Percentiles rank a stretch among this genome's conserved stretches.
Evolutionary conservation across 2,329 filamentous ascomycete genomes (phyloP).

Genomic region (Colletotrichum karsti): DNA sequence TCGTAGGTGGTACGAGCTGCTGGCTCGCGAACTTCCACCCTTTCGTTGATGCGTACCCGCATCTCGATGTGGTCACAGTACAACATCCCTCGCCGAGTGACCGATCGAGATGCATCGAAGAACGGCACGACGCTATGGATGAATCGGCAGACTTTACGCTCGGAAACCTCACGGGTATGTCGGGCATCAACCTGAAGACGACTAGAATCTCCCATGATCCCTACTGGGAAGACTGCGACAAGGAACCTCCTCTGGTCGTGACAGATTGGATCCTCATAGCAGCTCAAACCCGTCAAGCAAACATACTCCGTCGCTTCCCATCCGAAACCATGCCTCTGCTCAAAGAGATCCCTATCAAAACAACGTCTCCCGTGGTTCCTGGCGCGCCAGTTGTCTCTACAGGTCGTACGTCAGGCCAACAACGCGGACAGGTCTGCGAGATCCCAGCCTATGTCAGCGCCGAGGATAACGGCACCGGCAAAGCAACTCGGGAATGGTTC

Average conservation of each 20-base stretch:
- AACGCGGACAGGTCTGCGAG: constrained; percentile 51
- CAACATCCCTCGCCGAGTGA: constrained; percentile 53
- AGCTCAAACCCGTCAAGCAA: constrained; percentile 43
- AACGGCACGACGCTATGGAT: constrained; percentile 47
- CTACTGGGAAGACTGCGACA: constrained; percentile 52
- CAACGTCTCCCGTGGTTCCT: constrained; percentile 41
- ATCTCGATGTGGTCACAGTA: constrained; percentile 37
- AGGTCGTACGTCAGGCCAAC: constrained; percentile 52
- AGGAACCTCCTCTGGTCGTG: constrained; percentile 49
- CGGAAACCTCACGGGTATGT: constrained; percentile 48
- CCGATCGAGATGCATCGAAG: constrained; percentile 42
- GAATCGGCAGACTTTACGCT: constrained; percentile 39
- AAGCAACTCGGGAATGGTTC: constrained; percentile 55
- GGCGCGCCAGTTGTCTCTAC: constrained; percentile 47
- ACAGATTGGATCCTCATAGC: constrained; percentile 54
- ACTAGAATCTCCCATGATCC: constrained; percentile 52
- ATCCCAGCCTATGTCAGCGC: constrained; percentile 51
- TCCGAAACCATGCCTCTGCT: constrained; percentile 39
- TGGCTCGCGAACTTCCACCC: constrained; percentile 56
- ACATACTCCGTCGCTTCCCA: constrained; percentile 51
- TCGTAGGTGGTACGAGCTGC: constrained; percentile 45
- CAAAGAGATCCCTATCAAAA: constrained; percentile 41
- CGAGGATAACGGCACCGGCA: constrained; percentile 48
- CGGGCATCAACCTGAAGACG: constrained; percentile 50
- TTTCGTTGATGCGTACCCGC: constrained; percentile 46